Evolutionary conservation across 495 filamentous ascomycete species (phyloP).

Genomic region (Neurospora sp.): DNA sequence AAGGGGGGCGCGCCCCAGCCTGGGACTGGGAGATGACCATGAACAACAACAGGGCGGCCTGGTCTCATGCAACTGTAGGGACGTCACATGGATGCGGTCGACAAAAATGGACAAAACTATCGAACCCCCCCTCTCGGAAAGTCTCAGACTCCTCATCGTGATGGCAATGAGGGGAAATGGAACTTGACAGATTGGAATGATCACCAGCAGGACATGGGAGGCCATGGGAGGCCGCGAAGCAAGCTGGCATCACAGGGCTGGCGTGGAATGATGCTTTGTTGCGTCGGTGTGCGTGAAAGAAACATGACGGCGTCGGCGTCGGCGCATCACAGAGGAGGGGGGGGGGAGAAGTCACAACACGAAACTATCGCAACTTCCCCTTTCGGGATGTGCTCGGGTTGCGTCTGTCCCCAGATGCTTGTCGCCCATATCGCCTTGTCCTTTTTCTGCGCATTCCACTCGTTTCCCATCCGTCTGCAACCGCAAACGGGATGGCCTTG

Average conservation of each 20-base stretch:
- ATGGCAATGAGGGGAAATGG: background rate
- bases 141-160: background rate
- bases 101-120: background rate
- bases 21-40: background rate
- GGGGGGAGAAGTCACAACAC: background rate
- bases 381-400: constrained; percentile 2
- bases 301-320: background rate
- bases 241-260: background rate
- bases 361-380: background rate
- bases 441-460: background rate
- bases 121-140: background rate
- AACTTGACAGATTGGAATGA: background rate
- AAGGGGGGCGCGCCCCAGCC: background rate
- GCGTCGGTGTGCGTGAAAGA: background rate
- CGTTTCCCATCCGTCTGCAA: background rate
- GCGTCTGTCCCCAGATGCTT: background rate
- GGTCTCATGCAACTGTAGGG: background rate
- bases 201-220: background rate
- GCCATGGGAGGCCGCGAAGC: background rate
- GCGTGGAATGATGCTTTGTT: background rate
- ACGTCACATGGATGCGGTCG: background rate
- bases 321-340: background rate
- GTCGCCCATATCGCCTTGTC: background rate
- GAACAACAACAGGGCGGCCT: background rate
- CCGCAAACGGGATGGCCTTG: background rate